Evolutionary conservation across 2,329 filamentous ascomycete genomes (phyloP), one percentile per base, ranked within the genome.

Genomic region (Claviceps quebecensis): DNA sequence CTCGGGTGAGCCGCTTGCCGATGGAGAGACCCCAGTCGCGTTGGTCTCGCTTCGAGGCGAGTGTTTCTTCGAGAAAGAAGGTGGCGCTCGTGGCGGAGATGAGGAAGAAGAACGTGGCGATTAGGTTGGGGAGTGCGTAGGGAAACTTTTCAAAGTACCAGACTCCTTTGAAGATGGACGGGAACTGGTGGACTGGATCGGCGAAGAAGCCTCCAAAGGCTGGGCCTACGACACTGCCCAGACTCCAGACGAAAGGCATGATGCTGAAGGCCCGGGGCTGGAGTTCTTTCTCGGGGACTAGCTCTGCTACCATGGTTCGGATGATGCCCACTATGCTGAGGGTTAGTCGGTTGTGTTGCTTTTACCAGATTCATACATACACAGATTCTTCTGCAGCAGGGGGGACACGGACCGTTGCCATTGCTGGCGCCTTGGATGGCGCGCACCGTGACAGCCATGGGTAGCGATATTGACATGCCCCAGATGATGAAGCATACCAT

Each of bases 181-280:
- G 88, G 61, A 85, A 82, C 53, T 89, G 83, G 53, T 83, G 75
- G 1, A 83, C 81, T 0, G 91, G 91, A 53, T 87, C 83, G 8
- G 89, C 87, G 54, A 97, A 80, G 55, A 88, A 83, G 4, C 91
- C 91, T 29, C 91, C 91, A 60, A 97, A 85, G 4, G 81, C 83
- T 1, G 91, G 91, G 0, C 91, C 91, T 58, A 95, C 86, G 39
- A 95, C 87, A 38, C 82, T 86, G 0, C 91, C 91, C 49, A 96
- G 72, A 11, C 83, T 89, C 85, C 88, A 97, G 36, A 80, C 86
- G 16, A 97, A 69, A 4, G 91, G 91, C 90, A 97, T 96, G 45
- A 97, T 74, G 56, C 84, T 89, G 66, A 97, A 97, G 0, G 93
- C 93, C 49, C 81, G 75, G 0, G 91, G 90, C 62, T 96, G 91